These are phyloP conservation scores for Colletotrichum lupini DNA, from an alignment of 2,329 filamentous ascomycete species.

Conservation along the genomic window DNA sequence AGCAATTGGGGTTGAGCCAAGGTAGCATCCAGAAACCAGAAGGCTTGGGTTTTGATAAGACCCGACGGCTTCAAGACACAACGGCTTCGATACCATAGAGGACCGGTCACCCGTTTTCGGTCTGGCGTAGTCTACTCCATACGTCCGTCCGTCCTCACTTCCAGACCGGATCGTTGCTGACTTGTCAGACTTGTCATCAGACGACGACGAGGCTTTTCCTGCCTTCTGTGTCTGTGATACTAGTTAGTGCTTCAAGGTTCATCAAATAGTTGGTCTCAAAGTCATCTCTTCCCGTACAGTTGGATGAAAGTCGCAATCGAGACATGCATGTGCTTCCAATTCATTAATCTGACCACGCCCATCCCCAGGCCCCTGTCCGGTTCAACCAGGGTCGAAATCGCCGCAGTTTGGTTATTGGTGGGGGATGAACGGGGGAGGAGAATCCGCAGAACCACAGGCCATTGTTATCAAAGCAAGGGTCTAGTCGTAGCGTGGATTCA, in stretches of 20 bases:
- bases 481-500: slow-evolving; percentile 5
- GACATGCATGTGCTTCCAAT: slow-evolving; percentile 13
- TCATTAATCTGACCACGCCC: slow-evolving; percentile 5
- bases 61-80: slow-evolving; percentile 3
- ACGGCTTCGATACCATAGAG: not conserved
- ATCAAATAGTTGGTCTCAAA: not conserved
- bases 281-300: not conserved
- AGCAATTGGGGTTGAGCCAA: not conserved
- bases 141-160: not conserved
- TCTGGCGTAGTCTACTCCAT: not conserved
- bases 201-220: not conserved
- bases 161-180: not conserved
- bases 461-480: slow-evolving; percentile 10
- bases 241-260: not conserved
- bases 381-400: not conserved
- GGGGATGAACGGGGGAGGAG: slow-evolving; percentile 17
- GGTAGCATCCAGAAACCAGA: not conserved
- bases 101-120: not conserved
- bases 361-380: not conserved
- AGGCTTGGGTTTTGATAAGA: slow-evolving; percentile 3
- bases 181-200: not conserved
- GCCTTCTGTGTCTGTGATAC: not conserved
- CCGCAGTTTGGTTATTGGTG: slow-evolving; percentile 2
- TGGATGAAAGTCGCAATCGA: slow-evolving; percentile 3
- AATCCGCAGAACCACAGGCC: slow-evolving; percentile 3